Evolutionary conservation across 352 stramenopile species (phyloP).

Genomic region (Phytophthora pini): DNA sequence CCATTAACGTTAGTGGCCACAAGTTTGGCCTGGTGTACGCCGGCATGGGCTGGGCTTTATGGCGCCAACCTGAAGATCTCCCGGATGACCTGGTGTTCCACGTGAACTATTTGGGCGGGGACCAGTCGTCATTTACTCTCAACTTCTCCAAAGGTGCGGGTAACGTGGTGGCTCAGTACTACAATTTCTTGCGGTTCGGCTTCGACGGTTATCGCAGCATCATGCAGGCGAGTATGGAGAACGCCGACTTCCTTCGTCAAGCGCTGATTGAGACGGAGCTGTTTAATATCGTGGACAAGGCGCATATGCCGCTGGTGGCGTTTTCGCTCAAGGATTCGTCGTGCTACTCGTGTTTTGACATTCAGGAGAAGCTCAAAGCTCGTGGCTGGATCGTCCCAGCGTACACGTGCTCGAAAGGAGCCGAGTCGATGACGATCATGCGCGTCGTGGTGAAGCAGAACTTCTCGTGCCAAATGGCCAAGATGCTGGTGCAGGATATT

Average conservation of each 20-base stretch:
- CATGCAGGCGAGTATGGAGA: not conserved
- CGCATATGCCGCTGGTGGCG: not conserved
- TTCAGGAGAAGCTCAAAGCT: constrained; percentile 1
- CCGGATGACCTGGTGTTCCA: not conserved
- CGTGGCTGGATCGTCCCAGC: not conserved
- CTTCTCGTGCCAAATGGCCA: constrained; percentile 1
- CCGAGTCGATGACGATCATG: not conserved
- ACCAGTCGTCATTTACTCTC: not conserved
- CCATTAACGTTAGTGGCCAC: not conserved
- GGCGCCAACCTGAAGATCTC: not conserved
- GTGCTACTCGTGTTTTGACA: not conserved
- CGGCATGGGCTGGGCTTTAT: not conserved
- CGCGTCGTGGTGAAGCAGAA: not conserved
- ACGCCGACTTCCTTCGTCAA: not conserved
- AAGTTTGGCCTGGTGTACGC: not conserved
- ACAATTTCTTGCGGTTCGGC: not conserved
- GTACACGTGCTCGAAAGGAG: not conserved
- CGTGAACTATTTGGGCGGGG: not conserved
- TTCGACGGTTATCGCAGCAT: not conserved
- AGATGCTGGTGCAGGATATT: not conserved
- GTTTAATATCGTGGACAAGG: not conserved
- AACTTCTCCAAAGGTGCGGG: not conserved
- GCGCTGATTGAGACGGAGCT: not conserved
- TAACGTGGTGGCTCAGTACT: not conserved
- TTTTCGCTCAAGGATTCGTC: constrained; percentile 1